Evolutionary conservation across 345 rosid species (phyloP), one percentile per base, ranked within the genome.

Genomic region (Salix brachista): DNA sequence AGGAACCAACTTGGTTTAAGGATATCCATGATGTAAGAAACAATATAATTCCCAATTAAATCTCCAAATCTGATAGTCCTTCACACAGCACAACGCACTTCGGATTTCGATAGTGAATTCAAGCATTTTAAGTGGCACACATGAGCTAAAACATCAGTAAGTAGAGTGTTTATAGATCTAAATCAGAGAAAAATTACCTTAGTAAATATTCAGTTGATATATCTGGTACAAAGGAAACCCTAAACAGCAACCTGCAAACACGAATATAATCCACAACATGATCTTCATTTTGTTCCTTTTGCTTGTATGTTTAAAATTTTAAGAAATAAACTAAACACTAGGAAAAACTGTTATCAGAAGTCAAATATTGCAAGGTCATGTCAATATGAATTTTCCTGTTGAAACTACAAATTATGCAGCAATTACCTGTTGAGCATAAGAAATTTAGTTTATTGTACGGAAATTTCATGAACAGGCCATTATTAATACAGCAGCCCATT

Each of bases 191-290:
- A 1, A n/a, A 30, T 56, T 56, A 80, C 83, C 83, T 71, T 69
- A 12, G 41, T 74, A 69, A 17, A n/a, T 74, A 44, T 69, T 12
- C 19, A 32, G 23, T 76, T 39, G 39, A 48, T 42, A 39, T 67
- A 65, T 62, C 48, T 36, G 64, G 66, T 8, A 73, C 39, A 42
- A 13, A 41, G 25, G 77, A 50, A 26, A 46, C 46, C 46, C 77
- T 78, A 82, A 18, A 6, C 79, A 42, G 78, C 71, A 66, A 30
- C 84, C 84, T 82, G 81, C 81, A 78, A 46, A 65, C 18, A 82
- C 32, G 37, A 28, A 37, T 32, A 65, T 65, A 26, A 21, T 68
- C 77, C 83, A 80, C 12, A 6, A 9, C 39, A 10, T 26, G 9
- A 26, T 42, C 66, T 54, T 23, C 13, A 44, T 4, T 18, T 8